Evolutionary conservation across 148 eudicot genomes (phyloP).

Genomic region (Fagopyrum homotropicum): DNA sequence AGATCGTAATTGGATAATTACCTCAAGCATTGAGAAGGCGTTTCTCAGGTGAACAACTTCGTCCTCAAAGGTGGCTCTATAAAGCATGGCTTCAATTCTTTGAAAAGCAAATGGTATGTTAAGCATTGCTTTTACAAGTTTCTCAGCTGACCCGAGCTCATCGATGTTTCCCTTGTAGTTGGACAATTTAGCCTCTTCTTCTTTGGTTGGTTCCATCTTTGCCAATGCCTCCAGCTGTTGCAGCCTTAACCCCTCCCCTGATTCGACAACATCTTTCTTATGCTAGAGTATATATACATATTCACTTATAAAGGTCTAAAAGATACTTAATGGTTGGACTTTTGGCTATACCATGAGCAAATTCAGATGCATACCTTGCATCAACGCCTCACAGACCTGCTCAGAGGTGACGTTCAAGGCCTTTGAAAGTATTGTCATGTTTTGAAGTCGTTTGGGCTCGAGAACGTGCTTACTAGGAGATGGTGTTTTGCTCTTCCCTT

Average conservation of each 20-base stretch:
- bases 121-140: constrained; percentile 55
- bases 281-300: not conserved
- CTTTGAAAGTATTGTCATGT: constrained; percentile 85
- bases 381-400: constrained; percentile 68
- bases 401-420: constrained; percentile 75
- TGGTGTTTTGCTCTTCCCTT: constrained; percentile 65
- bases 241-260: constrained; percentile 74
- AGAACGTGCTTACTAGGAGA: constrained; percentile 91
- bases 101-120: constrained; percentile 62
- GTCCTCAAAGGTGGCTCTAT: constrained; percentile 82
- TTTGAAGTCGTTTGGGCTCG: constrained; percentile 92
- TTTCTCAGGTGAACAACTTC: constrained; percentile 75
- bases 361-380: constrained; percentile 45
- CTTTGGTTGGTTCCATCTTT: constrained; percentile 93
- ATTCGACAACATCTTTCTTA: constrained; percentile 5
- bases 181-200: constrained; percentile 70
- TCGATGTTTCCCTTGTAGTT: constrained; percentile 52
- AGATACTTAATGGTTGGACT: too few species aligned
- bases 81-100: constrained; percentile 92
- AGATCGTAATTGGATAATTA: constrained; percentile 19
- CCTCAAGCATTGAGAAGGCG: constrained; percentile 91
- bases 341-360: not conserved
- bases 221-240: constrained; percentile 81
- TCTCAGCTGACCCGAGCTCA: constrained; percentile 80
- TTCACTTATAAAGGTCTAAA: not conserved